A percentile compares a stretch with the other conserved stretches of the same genome.
Evolutionary conservation across 78 protist species (phyloP).

Genomic region (Cavenderia fasciculata): DNA sequence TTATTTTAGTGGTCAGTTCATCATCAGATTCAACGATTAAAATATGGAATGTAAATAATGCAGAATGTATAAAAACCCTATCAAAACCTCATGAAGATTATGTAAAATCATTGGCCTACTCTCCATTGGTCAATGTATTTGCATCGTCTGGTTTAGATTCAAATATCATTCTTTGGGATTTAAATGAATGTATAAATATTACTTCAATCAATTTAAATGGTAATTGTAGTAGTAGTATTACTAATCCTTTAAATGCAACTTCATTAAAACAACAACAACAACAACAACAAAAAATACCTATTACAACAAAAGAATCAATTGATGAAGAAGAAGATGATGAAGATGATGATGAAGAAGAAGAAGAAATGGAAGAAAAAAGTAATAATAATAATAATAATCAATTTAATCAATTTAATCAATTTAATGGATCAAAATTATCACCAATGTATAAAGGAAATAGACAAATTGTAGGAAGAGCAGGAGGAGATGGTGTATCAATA

Average conservation of each 20-base stretch:
- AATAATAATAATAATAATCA: not conserved
- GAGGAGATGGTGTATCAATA: constrained; percentile 67
- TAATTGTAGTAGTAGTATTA: not conserved
- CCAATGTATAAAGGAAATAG: constrained; percentile 20
- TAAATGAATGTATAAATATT: constrained; percentile 6
- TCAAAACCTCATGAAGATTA: constrained; percentile 59
- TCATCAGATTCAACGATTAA: constrained; percentile 69
- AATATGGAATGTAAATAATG: constrained; percentile 39
- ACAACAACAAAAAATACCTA: not conserved
- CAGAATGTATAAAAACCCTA: constrained; percentile 9
- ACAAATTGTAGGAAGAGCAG: constrained; percentile 17
- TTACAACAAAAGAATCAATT: too few relatives aligned
- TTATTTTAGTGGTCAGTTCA: constrained; percentile 42
- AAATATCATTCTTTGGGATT: constrained; percentile 62
- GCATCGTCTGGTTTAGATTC: constrained; percentile 76
- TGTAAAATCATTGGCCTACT: constrained; percentile 63
- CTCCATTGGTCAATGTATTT: constrained; percentile 23
- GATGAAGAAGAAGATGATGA: too few relatives aligned
- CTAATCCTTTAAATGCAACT: too few relatives aligned
- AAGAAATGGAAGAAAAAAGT: too few relatives aligned
- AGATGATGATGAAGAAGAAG: not conserved
- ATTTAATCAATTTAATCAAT: not conserved
- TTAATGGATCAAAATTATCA: not conserved
- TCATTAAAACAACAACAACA: not conserved
- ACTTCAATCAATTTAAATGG: not conserved